These are phyloP conservation scores for Castanopsis chinensis DNA, from an alignment of 306 rosid species.

Conservation along the genomic window DNA sequence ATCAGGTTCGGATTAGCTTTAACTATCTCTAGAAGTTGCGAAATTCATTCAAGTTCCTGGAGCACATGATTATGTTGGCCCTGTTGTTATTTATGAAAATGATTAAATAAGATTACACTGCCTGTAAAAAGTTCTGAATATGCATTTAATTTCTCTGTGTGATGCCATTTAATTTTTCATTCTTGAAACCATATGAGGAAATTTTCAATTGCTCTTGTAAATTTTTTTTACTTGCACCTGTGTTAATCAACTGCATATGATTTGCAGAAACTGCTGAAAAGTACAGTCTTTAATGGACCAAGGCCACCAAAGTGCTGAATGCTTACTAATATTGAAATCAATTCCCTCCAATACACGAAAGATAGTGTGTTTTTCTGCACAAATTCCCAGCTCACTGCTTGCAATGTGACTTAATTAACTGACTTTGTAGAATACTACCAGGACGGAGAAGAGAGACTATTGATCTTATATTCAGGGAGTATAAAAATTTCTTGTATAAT, in stretches of 20 bases:
- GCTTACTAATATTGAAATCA: constrained; percentile 9
- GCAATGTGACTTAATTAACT: not conserved
- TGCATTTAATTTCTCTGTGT: not conserved
- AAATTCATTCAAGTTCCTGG: too few relatives aligned
- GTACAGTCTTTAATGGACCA: constrained; percentile 11
- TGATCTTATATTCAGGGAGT: not conserved
- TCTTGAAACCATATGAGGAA: not conserved
- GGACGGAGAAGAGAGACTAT: constrained; percentile 14
- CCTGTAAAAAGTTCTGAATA: too few relatives aligned
- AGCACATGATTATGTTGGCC: too few relatives aligned
- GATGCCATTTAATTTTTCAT: not conserved
- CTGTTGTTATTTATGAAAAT: too few relatives aligned
- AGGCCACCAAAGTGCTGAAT: not conserved
- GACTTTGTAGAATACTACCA: constrained; percentile 9
- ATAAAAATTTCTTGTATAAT: not conserved
- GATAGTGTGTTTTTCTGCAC: not conserved
- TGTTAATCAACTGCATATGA: not conserved
- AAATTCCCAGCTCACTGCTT: not conserved
- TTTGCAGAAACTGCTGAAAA: constrained; percentile 13
- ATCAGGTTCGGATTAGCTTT: too few relatives aligned
- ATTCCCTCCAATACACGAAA: not conserved
- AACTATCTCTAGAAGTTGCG: too few relatives aligned
- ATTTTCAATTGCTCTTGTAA: not conserved
- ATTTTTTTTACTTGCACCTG: not conserved
- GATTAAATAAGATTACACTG: too few relatives aligned